Percentiles rank a stretch among this genome's conserved stretches.
phyloP scores from a whole-genome alignment of 2,329 filamentous ascomycete species.

The Claviceps sp. region DNA sequence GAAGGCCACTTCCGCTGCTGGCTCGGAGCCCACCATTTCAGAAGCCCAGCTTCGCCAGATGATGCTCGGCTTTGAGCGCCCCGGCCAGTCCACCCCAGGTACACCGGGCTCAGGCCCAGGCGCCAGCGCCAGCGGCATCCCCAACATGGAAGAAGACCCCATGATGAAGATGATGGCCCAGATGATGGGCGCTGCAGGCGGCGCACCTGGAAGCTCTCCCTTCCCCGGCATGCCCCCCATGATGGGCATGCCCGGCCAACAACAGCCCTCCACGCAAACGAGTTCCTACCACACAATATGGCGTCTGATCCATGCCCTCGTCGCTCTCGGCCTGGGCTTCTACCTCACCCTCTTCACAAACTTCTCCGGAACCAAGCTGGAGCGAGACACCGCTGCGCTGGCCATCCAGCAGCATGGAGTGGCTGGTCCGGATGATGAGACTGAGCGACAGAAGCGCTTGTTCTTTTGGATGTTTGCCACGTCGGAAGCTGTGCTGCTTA shows the following conservation, averaged over 20 bases:
- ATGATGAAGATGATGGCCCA: constrained; percentile 60
- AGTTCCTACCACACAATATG: constrained; percentile 41
- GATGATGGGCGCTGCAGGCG: constrained; percentile 41
- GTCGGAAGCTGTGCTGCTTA: constrained; percentile 59
- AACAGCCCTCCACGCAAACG: constrained; percentile 15
- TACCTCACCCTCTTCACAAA: constrained; percentile 57
- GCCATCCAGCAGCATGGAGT: constrained; percentile 13
- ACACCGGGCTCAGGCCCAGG: constrained; percentile 11
- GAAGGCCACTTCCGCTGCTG: constrained; percentile 17
- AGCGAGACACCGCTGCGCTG: constrained; percentile 34
- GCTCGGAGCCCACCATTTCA: constrained; percentile 26
- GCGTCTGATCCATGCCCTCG: constrained; percentile 60
- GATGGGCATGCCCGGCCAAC: constrained; percentile 26
- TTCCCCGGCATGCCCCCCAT: constrained; percentile 28
- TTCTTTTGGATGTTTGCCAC: constrained; percentile 77
- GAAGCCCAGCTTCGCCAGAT: constrained; percentile 51
- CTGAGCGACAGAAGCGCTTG: constrained; percentile 19
- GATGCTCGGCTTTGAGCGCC: constrained; percentile 43
- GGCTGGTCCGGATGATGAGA: constrained; percentile 13
- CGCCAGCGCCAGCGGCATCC: constrained; percentile 8
- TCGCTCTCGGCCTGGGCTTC: constrained; percentile 55
- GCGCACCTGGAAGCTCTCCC: constrained; percentile 17
- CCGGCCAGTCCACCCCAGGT: constrained; percentile 13
- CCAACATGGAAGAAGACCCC: constrained; percentile 18
- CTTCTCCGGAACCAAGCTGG: constrained; percentile 52